Evolutionary conservation across 1,284 basidiomycete genomes (phyloP).

Genomic region (Volvariella volvacea): DNA sequence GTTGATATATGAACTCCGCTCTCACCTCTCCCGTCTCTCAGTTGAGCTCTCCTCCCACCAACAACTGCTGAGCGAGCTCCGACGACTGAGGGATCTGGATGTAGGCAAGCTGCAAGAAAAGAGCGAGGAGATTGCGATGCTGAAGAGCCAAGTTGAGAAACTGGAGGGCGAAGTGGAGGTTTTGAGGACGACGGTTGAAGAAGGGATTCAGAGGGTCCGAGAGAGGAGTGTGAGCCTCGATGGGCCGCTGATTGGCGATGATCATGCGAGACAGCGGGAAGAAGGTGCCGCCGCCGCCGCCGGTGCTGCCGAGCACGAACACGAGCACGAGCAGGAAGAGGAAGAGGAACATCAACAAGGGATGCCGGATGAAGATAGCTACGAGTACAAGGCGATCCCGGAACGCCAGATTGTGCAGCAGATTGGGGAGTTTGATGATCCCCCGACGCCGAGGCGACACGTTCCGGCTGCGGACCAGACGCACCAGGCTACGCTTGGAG

Average conservation of each 20-base stretch:
- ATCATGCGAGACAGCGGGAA: conserved; percentile 17
- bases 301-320: too few species aligned
- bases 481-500: too few species aligned
- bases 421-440: neutral
- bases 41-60: conserved; percentile 72
- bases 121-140: conserved; percentile 50
- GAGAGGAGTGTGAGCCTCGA: conserved; percentile 47
- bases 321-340: conserved; percentile 10
- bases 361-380: too few species aligned
- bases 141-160: conserved; percentile 66
- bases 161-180: conserved; percentile 78
- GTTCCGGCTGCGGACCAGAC: conserved; percentile 11
- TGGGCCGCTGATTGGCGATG: conserved; percentile 17
- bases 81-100: conserved; percentile 57
- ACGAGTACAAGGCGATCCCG: too few species aligned
- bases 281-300: conserved; percentile 21
- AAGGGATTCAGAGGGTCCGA: conserved; percentile 48
- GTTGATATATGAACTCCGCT: conserved; percentile 62
- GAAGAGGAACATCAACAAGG: conserved; percentile 15
- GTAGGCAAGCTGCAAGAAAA: conserved; percentile 53
- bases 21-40: conserved; percentile 71
- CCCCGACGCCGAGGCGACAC: neutral
- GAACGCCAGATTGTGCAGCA: too few species aligned
- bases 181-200: conserved; percentile 76
- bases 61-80: conserved; percentile 57